Base-by-base conservation (phyloP, 2,329 filamentous ascomycete species). In the Domatiomyces globalis region DNA sequence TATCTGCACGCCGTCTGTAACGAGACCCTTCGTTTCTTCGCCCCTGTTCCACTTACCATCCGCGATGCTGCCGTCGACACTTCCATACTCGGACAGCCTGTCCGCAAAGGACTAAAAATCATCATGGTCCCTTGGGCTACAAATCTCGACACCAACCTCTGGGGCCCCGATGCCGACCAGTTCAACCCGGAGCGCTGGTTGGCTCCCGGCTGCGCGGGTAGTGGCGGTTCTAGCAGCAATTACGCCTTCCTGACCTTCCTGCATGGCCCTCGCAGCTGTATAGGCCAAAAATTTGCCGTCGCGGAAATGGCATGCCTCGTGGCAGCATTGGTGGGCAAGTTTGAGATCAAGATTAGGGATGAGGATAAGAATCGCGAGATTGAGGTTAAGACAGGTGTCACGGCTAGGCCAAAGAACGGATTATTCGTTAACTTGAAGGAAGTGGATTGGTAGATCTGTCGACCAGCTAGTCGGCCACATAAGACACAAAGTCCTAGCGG, bases 161-260 rank as follows among this genome's bases (percentile, higher is more conserved):
- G 89, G 89, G 89, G 89, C 0, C 65, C 73, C 0, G 84, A 90
- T 59, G 87, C 87, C 0, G 68, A 69, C 27, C 71, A 78, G 46
- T 95, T 95, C 73, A 78, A 85, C 50, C 88, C 88, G 0, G 86
- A 88, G 42, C 74, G 86, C 12, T 90, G 85, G 85, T 73, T 83
- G 60, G 71, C 67, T 12, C 56, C 61, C 2, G 64, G 72, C 5
- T 66, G 67, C 39, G 68, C 70, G 33, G 78, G 78, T 51, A 79
- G 77, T 49, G 84, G 84, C 5, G 82, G 83, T n/a, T 81, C 84
- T 2, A 71, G 74, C 27, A 83, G 76, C 59, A 88, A 87, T 67
- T 90, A 81, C 61, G 76, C 80, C 2, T 81, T 83, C 61, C 64
- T 87, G 66, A 87, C 85, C 0, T 92, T 92, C 66, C 66, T 92